Percentiles rank a stretch among this genome's conserved stretches.
These are phyloP conservation scores for Pinus tabuliformis DNA, from an alignment of 75 land plant genomes.

Conservation along the genomic window DNA sequence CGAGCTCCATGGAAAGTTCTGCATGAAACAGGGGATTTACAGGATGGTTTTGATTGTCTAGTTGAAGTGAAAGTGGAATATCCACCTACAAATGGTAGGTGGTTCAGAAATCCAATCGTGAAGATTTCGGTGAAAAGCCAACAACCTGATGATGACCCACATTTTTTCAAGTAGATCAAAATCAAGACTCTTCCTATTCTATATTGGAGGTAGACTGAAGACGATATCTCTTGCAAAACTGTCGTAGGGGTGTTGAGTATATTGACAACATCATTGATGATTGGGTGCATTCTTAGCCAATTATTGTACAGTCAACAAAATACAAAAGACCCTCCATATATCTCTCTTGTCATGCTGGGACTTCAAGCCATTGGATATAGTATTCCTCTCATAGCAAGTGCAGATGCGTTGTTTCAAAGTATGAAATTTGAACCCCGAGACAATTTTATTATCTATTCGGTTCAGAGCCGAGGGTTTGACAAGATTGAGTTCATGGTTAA, in stretches of 20 bases:
- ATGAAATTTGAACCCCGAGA: constrained; percentile 15
- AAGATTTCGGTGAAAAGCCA: constrained; percentile 45
- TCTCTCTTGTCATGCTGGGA: constrained; percentile 68
- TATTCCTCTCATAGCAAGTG: constrained; percentile 67
- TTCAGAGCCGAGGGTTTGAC: not conserved
- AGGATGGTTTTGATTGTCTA: constrained; percentile 62
- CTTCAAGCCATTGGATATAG: constrained; percentile 69
- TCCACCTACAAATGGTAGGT: constrained; percentile 57
- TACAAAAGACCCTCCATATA: constrained; percentile 32
- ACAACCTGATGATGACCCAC: constrained; percentile 46
- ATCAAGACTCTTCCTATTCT: constrained; percentile 59
- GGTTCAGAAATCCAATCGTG: constrained; percentile 61
- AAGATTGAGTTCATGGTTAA: no score
- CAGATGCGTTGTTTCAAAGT: constrained; percentile 55
- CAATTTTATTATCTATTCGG: not conserved
- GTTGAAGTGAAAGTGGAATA: constrained; percentile 51
- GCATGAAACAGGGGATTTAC: constrained; percentile 42
- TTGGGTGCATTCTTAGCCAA: constrained; percentile 53
- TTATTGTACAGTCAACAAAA: not conserved
- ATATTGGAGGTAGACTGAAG: constrained; percentile 52
- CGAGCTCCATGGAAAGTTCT: constrained; percentile 30
- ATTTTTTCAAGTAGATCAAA: constrained; percentile 38
- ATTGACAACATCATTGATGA: constrained; percentile 46
- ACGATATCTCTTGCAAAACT: constrained; percentile 52
- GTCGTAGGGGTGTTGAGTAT: constrained; percentile 51